Evolutionary conservation across 108 stramenopile species (phyloP).

Genomic region (Fragilariopsis cylindrus): DNA sequence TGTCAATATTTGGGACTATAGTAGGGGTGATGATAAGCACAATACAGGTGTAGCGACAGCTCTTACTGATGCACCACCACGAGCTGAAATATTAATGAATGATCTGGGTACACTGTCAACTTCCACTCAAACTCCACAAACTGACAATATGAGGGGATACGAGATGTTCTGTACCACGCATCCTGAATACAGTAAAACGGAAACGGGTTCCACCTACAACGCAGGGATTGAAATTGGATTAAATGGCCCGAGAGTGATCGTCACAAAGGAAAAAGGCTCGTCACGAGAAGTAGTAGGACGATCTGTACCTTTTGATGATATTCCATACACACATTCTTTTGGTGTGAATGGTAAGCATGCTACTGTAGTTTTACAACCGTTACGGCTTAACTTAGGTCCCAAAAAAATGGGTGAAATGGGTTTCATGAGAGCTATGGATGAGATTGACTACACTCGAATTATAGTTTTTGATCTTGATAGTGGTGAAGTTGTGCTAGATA

Average conservation of each 20-base stretch:
- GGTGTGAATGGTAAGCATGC: constrained; percentile 33
- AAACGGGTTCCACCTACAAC: constrained; percentile 35
- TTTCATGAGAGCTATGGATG: constrained; percentile 29
- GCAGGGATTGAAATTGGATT: constrained; percentile 36
- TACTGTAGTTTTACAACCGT: constrained; percentile 37
- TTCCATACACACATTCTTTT: constrained; percentile 43
- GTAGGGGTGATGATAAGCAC: constrained; percentile 35
- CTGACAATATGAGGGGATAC: constrained; percentile 27
- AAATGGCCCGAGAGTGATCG: constrained; percentile 17
- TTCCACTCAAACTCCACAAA: constrained; percentile 16
- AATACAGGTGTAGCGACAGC: constrained; percentile 1
- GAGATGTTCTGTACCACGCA: constrained; percentile 36
- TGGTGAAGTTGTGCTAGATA: constrained; percentile 31
- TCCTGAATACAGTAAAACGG: constrained; percentile 32
- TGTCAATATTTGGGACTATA: constrained; percentile 50
- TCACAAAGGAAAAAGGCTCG: constrained; percentile 24
- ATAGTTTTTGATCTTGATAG: constrained; percentile 30
- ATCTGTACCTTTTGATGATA: constrained; percentile 14
- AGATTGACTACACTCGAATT: constrained; percentile 27
- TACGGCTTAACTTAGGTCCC: constrained; percentile 20
- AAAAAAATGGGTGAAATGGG: constrained; percentile 15
- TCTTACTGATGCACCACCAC: constrained; percentile 44
- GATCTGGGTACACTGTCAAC: constrained; percentile 36
- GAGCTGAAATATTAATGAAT: constrained; percentile 25
- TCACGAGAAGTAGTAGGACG: constrained; percentile 25